phyloP scores from a whole-genome alignment of 1,139 yeast species.

The Hansenula anomala region DNA sequence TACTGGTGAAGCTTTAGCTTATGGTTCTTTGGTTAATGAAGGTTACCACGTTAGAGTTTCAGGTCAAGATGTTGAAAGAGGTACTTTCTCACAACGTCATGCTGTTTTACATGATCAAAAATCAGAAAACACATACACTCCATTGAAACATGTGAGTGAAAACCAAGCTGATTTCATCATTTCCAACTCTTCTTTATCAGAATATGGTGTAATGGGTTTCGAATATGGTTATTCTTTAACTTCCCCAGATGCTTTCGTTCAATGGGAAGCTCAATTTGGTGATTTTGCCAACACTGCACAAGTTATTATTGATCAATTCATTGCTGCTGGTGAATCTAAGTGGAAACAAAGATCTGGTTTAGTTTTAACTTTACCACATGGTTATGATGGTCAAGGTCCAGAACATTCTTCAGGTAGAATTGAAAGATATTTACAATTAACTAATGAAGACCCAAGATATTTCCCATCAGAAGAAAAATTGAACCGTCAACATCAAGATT shows the following conservation, averaged over 20 bases:
- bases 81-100: slow-evolving; percentile 99
- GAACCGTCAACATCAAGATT: slow-evolving; percentile 97
- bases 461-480: slow-evolving; percentile 90
- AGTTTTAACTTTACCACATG: slow-evolving; percentile 94
- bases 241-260: slow-evolving; percentile 93
- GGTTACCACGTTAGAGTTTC: slow-evolving; percentile 97
- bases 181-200: slow-evolving; percentile 95
- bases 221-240: slow-evolving; percentile 98
- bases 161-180: slow-evolving; percentile 86
- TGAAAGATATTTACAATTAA: slow-evolving; percentile 93
- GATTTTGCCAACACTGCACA: slow-evolving; percentile 99
- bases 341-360: slow-evolving; percentile 99
- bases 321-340: slow-evolving; percentile 95
- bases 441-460: slow-evolving; percentile 91
- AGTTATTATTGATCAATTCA: slow-evolving; percentile 94
- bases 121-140: slow-evolving; percentile 77
- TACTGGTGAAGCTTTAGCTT: slow-evolving; percentile 98
- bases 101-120: slow-evolving; percentile 96
- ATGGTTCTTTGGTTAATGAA: slow-evolving; percentile 86
- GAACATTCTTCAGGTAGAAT: slow-evolving; percentile 98
- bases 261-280: slow-evolving; percentile 99
- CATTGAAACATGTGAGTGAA: slow-evolving; percentile 73
- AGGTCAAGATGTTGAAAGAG: slow-evolving; percentile 99
- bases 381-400: slow-evolving; percentile 99
- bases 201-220: slow-evolving; percentile 98